Evolutionary conservation across 352 stramenopile species (phyloP).

Genomic region (Phytophthora syringae): DNA sequence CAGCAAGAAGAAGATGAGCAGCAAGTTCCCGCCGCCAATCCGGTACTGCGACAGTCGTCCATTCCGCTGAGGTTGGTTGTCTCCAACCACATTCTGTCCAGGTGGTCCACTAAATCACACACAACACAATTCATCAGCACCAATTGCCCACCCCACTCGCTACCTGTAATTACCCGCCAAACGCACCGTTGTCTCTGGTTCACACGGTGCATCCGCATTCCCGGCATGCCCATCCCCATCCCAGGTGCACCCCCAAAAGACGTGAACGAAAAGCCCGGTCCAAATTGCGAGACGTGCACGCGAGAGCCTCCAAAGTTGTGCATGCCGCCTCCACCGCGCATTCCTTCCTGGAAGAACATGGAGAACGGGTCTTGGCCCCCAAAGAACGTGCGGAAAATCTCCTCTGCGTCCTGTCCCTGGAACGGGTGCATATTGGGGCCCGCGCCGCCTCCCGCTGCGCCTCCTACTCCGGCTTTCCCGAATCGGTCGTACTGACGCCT

Average conservation of each 20-base stretch:
- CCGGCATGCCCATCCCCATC: constrained; percentile 58
- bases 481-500: constrained; percentile 92
- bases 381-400: constrained; percentile 87
- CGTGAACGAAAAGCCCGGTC: constrained; percentile 79
- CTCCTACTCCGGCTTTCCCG: constrained; percentile 77
- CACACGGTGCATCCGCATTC: constrained; percentile 56
- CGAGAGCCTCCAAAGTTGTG: constrained; percentile 56
- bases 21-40: constrained; percentile 73
- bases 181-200: constrained; percentile 60
- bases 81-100: constrained; percentile 27
- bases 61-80: constrained; percentile 38
- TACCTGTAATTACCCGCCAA: not conserved
- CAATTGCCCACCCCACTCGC: not conserved
- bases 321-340: constrained; percentile 57
- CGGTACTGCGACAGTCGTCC: constrained; percentile 60
- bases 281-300: constrained; percentile 84
- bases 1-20: constrained; percentile 78
- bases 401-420: constrained; percentile 77
- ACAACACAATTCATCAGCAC: constrained; percentile 5
- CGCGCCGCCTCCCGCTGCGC: constrained; percentile 37
- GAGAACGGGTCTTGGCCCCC: constrained; percentile 83
- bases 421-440: constrained; percentile 57
- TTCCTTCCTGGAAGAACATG: constrained; percentile 85
- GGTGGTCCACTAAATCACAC: constrained; percentile 35
- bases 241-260: constrained; percentile 66